Conservation (phyloP, 2,329 filamentous ascomycete species). For the Blumeria hordei region DNA sequence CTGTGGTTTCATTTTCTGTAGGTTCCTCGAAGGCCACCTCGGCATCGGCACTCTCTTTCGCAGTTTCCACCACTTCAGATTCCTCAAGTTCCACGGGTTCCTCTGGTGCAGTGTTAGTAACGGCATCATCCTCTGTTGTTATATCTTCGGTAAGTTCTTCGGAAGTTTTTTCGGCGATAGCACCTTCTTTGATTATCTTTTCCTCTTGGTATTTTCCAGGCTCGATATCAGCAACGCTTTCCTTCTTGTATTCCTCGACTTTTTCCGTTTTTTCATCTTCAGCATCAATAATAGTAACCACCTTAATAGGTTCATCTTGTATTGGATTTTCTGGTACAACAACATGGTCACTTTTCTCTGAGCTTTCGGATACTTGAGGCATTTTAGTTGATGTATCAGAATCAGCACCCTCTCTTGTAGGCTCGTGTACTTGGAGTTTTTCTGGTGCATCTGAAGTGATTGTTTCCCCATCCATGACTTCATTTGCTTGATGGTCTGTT, state of each 20-base stretch:
- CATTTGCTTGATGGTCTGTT: background rate
- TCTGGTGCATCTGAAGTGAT: background rate
- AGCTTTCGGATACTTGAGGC: too few species aligned
- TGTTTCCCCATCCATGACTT: background rate
- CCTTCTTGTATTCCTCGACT: background rate
- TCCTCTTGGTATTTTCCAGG: background rate
- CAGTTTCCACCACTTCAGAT: background rate
- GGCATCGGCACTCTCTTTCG: too few species aligned
- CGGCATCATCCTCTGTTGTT: background rate
- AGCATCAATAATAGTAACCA: background rate
- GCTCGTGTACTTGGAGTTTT: background rate
- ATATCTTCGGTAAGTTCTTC: background rate
- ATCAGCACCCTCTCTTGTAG: background rate
- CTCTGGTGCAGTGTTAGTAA: slow-evolving; percentile 2
- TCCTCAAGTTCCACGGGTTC: slow-evolving; percentile 2
- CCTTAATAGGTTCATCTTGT: slow-evolving; percentile 1
- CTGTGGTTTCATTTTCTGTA: background rate
- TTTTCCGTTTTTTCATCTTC: background rate
- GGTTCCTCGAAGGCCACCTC: background rate
- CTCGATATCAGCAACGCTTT: too few species aligned
- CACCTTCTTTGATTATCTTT: background rate
- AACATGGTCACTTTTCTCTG: background rate
- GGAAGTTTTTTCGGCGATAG: too few species aligned
- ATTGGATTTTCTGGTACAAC: slow-evolving; percentile 2
- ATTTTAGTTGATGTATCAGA: background rate